phyloP scores from a whole-genome alignment of 768 basidiomycete species.

The Suillus occidentalis region DNA sequence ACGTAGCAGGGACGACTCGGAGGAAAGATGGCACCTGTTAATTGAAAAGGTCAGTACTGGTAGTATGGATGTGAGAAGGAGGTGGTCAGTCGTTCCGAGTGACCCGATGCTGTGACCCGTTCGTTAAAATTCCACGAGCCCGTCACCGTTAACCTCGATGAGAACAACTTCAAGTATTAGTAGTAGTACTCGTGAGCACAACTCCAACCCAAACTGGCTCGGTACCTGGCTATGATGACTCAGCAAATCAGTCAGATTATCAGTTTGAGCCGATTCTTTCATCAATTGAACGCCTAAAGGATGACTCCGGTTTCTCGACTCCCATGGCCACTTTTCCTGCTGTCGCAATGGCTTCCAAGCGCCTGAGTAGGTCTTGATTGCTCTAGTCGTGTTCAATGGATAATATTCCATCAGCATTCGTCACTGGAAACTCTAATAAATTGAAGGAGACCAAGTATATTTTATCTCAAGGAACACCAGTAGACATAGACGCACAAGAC shows the following conservation, averaged over 20 bases:
- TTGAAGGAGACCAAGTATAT: conserved; percentile 86
- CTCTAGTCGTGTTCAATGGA: conserved; percentile 4
- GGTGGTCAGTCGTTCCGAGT: background rate
- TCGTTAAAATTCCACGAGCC: background rate
- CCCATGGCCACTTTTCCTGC: background rate
- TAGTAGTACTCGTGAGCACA: background rate
- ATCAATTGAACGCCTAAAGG: background rate
- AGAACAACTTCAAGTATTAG: background rate
- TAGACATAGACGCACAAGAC: conserved; percentile 75
- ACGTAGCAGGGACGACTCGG: background rate
- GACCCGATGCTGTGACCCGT: background rate
- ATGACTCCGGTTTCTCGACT: background rate
- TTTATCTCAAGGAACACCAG: conserved; percentile 60
- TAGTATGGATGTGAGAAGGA: background rate
- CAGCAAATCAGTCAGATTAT: conserved; percentile 1
- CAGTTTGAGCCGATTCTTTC: background rate
- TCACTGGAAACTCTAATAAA: conserved; percentile 94
- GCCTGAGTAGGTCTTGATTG: conserved; percentile 23
- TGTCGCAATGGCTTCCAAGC: conserved; percentile 21
- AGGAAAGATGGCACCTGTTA: background rate
- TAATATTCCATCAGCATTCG: conserved; percentile 63
- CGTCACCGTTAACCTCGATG: conserved; percentile 19
- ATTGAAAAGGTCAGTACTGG: background rate
- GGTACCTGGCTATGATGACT: background rate
- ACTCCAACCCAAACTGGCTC: conserved; percentile 3